These are phyloP conservation scores for Sugiyamaella chiloensis DNA, from an alignment of 805 yeast genomes.

Conservation along the genomic window DNA sequence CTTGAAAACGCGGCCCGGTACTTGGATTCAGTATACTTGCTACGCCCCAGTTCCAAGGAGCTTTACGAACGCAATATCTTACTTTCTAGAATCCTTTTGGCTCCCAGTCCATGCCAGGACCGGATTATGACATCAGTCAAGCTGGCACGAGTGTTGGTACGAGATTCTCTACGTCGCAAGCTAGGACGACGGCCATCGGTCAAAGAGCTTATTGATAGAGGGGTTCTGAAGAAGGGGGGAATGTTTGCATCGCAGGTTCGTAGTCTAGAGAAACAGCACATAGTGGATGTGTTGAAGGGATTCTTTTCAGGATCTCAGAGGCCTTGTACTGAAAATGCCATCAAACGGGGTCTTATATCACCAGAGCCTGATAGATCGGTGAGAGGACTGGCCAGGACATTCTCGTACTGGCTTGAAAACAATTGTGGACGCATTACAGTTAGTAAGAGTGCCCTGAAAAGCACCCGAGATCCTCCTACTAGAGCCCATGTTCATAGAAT, in stretches of 20 bases:
- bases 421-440: not conserved
- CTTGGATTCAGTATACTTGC: conserved; percentile 18
- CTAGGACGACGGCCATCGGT: conserved; percentile 26
- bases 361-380: conserved; percentile 18
- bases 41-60: conserved; percentile 26
- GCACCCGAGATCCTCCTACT: conserved; percentile 21
- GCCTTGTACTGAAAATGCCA: conserved; percentile 21
- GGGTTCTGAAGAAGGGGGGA: conserved; percentile 24
- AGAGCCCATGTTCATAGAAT: conserved; percentile 23
- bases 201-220: conserved; percentile 27
- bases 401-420: conserved; percentile 14
- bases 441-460: not conserved
- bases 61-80: conserved; percentile 26
- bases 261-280: conserved; percentile 26
- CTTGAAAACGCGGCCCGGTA: conserved; percentile 21
- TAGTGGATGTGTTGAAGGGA: conserved; percentile 22
- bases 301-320: conserved; percentile 20
- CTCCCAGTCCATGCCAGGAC: conserved; percentile 23
- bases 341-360: conserved; percentile 17
- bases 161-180: conserved; percentile 24
- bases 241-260: conserved; percentile 18
- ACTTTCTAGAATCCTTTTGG: conserved; percentile 19
- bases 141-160: conserved; percentile 20
- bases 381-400: conserved; percentile 20
- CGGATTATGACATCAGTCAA: conserved; percentile 19